Evolutionary conservation across 805 yeast species (phyloP), one percentile per base, ranked within the genome.

Genomic region (Suhomyces vadensis): DNA sequence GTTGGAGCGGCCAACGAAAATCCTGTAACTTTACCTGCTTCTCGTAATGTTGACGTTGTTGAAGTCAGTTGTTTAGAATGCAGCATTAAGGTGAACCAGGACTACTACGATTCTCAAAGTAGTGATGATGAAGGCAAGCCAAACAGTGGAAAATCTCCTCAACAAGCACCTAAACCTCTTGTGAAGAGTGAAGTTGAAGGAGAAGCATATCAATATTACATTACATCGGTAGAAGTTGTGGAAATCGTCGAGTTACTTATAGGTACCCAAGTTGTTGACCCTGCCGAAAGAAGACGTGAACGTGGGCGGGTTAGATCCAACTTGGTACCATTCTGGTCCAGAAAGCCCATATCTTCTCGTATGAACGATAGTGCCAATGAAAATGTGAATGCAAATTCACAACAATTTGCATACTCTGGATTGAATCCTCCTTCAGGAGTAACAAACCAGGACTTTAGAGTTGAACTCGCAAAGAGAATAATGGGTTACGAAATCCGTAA

Each of bases 281-380:
- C 78, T 4, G 69, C 68, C 5, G 82, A 77, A 43, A 73, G 80
- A 48, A 73, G 87, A 48, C 72, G 77, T 47, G 87, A 82, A 56
- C 59, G 85, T 38, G 87, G 87, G n/a, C 65, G 87, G 44, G 77
- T 82, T 35, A 67, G 87, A 61, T 78, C 83, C 37, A 82, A 82
- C 53, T 65, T 82, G 62, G 83, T 81, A 43, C 84, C 85, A 4
- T 82, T 79, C 56, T 82, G 87, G 87, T 74, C 79, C 20, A 78
- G 76, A 58, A 78, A 70, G 51, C 82, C 85, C 16, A 74, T 81
- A 39, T 69, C 77, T 35, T 74, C 83, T 4, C 58, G 67, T 36
- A 56, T 60, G 61, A 67, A 67, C 44, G 70, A 68, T 35, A 26
- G 27, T 7, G 25, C 13, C 40, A 37, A 14, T 11, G 27, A 23